Conservation (phyloP, 1,284 basidiomycete species). For the Cutaneotrichosporon cutaneum region DNA sequence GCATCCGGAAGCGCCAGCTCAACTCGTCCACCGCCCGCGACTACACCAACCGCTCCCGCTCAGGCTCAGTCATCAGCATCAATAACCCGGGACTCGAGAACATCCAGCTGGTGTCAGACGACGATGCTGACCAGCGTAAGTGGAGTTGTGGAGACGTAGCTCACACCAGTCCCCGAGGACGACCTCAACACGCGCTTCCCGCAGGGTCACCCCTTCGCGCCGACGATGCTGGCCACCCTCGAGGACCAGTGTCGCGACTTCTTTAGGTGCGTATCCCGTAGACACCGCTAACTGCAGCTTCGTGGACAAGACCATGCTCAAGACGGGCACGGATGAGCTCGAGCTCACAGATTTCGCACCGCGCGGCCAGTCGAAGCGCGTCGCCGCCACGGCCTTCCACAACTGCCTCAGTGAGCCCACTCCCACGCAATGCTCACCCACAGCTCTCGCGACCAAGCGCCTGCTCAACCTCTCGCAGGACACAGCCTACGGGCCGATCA, state of each 20-base stretch:
- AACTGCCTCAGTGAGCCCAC: slow-evolving; percentile 42
- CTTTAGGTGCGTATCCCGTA: slow-evolving; percentile 27
- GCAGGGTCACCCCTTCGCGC: slow-evolving; percentile 21
- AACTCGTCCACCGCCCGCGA: neutral
- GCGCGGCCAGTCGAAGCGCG: slow-evolving; percentile 20
- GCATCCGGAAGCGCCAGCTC: slow-evolving; percentile 12
- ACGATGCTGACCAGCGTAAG: slow-evolving; percentile 5
- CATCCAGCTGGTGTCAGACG: slow-evolving; percentile 3
- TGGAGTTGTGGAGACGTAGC: neutral
- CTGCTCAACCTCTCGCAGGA: slow-evolving; percentile 36
- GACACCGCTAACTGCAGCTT: slow-evolving; percentile 20
- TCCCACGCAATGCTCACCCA: neutral
- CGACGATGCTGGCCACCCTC: slow-evolving; percentile 38
- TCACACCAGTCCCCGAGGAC: slow-evolving; percentile 7
- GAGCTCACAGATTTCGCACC: slow-evolving; percentile 58
- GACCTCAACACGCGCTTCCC: neutral
- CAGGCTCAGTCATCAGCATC: slow-evolving; percentile 8
- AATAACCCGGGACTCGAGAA: neutral
- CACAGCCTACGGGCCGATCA: slow-evolving; percentile 24
- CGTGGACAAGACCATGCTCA: slow-evolving; percentile 31
- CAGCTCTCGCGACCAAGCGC: slow-evolving; percentile 44
- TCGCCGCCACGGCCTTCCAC: slow-evolving; percentile 43
- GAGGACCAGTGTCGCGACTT: slow-evolving; percentile 45
- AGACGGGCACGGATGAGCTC: slow-evolving; percentile 60
- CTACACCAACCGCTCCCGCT: slow-evolving; percentile 6